phyloP scores from a whole-genome alignment of 345 rosid genomes.

The Limnanthes douglasii region DNA sequence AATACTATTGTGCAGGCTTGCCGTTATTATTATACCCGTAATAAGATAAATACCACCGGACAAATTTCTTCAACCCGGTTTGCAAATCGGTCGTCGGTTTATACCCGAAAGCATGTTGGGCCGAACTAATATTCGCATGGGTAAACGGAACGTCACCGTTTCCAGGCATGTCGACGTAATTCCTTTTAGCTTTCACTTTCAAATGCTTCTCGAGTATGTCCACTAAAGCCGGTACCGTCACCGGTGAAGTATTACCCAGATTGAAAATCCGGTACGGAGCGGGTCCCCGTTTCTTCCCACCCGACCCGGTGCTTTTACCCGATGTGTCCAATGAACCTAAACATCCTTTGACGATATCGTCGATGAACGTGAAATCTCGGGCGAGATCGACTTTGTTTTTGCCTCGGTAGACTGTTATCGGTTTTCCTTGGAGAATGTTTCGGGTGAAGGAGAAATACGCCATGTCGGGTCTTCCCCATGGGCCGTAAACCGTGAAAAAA shows the following conservation, averaged over 20 bases:
- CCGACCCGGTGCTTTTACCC: conserved; percentile 63
- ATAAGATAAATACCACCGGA: conserved; percentile 63
- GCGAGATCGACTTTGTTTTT: conserved; percentile 53
- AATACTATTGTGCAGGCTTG: conserved; percentile 23
- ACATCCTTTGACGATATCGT: conserved; percentile 69
- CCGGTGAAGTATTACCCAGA: conserved; percentile 72
- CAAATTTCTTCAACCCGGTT: conserved; percentile 73
- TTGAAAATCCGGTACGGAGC: conserved; percentile 60
- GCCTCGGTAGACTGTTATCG: conserved; percentile 57
- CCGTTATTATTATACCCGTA: conserved; percentile 52
- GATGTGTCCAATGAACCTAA: conserved; percentile 56
- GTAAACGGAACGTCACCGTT: conserved; percentile 92
- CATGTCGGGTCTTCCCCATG: conserved; percentile 89
- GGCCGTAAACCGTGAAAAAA: conserved; percentile 79
- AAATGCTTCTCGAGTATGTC: conserved; percentile 53
- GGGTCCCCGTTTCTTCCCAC: conserved; percentile 56
- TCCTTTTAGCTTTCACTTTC: conserved; percentile 49
- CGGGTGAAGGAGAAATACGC: conserved; percentile 61
- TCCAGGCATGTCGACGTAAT: conserved; percentile 55
- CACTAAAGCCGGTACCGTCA: conserved; percentile 58
- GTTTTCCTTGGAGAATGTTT: conserved; percentile 59
- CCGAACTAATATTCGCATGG: conserved; percentile 66
- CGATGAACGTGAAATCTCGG: conserved; percentile 72
- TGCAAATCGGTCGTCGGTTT: conserved; percentile 76
- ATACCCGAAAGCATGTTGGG: conserved; percentile 48